These are phyloP conservation scores for Chiua sp. DNA, from an alignment of 1,284 basidiomycete genomes.

Conservation along the genomic window DNA sequence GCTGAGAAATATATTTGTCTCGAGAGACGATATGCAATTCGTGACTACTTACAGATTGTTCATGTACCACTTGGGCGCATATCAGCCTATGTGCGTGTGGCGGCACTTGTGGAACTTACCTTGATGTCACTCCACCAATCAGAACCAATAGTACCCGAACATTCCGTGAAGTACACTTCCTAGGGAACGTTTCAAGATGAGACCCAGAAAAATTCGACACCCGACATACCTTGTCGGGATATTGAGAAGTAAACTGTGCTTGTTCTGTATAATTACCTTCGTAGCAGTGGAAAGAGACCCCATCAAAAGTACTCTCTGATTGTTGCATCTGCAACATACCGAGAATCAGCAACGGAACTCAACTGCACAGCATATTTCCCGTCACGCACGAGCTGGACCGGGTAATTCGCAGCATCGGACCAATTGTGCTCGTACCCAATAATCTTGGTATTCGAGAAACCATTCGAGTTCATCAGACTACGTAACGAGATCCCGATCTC, in stretches of 20 bases:
- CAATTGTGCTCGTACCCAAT: conserved; percentile 59
- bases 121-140: conserved; percentile 84
- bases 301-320: conserved; percentile 49
- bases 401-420: conserved; percentile 53
- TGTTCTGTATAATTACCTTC: conserved; percentile 46
- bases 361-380: neutral
- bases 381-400: conserved; percentile 51
- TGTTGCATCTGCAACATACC: conserved; percentile 48
- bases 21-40: neutral
- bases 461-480: conserved; percentile 49
- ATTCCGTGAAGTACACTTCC: conserved; percentile 59
- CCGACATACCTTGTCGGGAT: conserved; percentile 43
- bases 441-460: conserved; percentile 49
- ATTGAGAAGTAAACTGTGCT: conserved; percentile 49
- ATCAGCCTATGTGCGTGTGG: conserved; percentile 6
- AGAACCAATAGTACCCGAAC: conserved; percentile 54
- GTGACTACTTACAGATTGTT: conserved; percentile 60
- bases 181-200: conserved; percentile 6
- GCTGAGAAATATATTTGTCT: conserved; percentile 21
- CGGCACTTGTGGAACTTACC: conserved; percentile 39
- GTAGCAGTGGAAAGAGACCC: conserved; percentile 59
- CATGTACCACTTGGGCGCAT: conserved; percentile 66
- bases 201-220: neutral
- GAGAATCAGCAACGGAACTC: neutral
- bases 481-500: conserved; percentile 48